Evolutionary conservation across 257 asterid genomes (phyloP).

Genomic region (Solanum lycopersicoides): DNA sequence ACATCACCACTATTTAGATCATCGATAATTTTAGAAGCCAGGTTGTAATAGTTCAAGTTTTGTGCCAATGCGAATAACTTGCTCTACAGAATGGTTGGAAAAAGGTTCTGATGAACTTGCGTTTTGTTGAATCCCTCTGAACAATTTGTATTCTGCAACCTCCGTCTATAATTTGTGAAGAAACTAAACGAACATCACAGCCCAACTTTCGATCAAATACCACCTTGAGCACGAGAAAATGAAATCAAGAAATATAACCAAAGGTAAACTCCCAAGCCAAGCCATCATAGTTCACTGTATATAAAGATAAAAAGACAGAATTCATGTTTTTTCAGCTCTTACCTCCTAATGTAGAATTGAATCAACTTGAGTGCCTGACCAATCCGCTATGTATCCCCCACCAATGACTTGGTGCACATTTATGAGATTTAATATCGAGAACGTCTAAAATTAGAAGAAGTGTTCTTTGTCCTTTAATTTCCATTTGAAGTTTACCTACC

Average conservation of each 20-base stretch:
- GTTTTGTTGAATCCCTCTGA: constrained; percentile 4
- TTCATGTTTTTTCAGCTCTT: not conserved
- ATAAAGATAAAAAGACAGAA: not conserved
- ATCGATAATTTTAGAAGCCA: not conserved
- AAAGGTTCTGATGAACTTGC: constrained; percentile 3
- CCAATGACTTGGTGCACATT: not conserved
- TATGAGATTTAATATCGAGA: not conserved
- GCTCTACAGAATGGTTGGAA: not conserved
- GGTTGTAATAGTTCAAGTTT: too few species aligned
- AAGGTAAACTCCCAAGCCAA: not conserved
- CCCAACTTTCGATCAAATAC: constrained; percentile 17
- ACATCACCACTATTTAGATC: constrained; percentile 6
- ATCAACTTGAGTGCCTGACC: not conserved
- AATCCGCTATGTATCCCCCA: not conserved
- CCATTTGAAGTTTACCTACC: not conserved
- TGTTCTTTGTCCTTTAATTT: not conserved
- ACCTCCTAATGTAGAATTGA: not conserved
- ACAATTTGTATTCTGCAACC: constrained; percentile 10
- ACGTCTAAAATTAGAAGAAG: not conserved
- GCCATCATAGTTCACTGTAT: not conserved
- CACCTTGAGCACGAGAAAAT: constrained; percentile 9
- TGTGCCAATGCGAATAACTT: not conserved
- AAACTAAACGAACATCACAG: constrained; percentile 18
- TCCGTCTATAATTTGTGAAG: constrained; percentile 6
- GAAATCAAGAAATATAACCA: not conserved